Conservation (phyloP, 768 basidiomycete genomes). For the Panus rudis region DNA sequence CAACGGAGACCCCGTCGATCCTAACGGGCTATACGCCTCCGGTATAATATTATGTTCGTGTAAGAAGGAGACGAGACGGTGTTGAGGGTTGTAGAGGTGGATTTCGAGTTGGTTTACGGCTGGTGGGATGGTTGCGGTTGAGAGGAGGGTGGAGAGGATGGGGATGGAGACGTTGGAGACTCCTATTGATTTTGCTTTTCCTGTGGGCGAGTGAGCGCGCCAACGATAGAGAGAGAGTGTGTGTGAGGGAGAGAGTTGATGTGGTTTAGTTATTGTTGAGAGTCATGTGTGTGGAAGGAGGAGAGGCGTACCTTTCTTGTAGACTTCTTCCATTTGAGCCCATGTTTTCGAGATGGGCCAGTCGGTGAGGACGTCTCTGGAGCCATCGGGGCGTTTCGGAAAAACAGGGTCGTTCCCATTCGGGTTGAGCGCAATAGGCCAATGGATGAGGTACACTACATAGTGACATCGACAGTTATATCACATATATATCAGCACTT, state of each 20-base stretch:
- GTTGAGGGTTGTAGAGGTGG: constrained; percentile 72
- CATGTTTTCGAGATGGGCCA: constrained; percentile 72
- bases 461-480: no score
- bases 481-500: not conserved
- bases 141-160: constrained; percentile 64
- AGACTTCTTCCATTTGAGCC: constrained; percentile 74
- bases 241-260: not conserved
- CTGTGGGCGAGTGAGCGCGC: constrained; percentile 31
- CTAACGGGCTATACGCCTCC: constrained; percentile 79
- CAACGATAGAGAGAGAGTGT: no score
- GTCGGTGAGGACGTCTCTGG: constrained; percentile 57
- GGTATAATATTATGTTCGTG: constrained; percentile 60
- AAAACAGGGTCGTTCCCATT: constrained; percentile 56
- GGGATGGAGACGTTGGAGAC: constrained; percentile 69
- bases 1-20: constrained; percentile 59
- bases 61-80: constrained; percentile 55
- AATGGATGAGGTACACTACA: constrained; percentile 66
- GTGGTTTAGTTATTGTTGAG: not conserved
- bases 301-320: constrained; percentile 45
- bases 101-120: constrained; percentile 76
- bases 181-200: constrained; percentile 62
- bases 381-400: constrained; percentile 55
- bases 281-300: not conserved
- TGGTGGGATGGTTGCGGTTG: constrained; percentile 59
- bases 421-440: constrained; percentile 73